Evolutionary conservation across 345 rosid species (phyloP).

Genomic region (Viola odorata): DNA sequence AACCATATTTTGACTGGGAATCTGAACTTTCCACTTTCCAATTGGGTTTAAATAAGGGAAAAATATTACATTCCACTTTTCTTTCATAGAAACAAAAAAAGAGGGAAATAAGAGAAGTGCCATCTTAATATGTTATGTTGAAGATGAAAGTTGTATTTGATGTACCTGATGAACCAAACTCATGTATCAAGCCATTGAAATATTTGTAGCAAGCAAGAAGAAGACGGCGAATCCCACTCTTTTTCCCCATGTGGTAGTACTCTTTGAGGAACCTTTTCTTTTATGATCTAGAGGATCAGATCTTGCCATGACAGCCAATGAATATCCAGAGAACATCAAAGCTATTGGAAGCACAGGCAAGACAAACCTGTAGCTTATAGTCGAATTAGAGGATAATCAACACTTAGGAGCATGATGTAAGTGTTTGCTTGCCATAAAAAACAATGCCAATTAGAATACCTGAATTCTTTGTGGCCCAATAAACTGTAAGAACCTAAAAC

Average conservation of each 20-base stretch:
- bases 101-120: too few relatives aligned
- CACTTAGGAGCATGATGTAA: slow-evolving; percentile 14
- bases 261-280: slow-evolving; percentile 32
- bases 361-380: slow-evolving; percentile 65
- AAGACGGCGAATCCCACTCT: slow-evolving; percentile 43
- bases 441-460: not conserved
- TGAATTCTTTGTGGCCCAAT: slow-evolving; percentile 88
- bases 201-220: slow-evolving; percentile 73
- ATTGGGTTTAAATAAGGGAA: too few relatives aligned
- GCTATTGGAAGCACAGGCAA: slow-evolving; percentile 89
- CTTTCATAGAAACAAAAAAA: too few relatives aligned
- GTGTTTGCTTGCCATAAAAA: not conserved
- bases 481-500: slow-evolving; percentile 65
- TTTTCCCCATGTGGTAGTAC: slow-evolving; percentile 32
- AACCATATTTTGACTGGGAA: not conserved
- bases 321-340: slow-evolving; percentile 78
- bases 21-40: slow-evolving; percentile 1
- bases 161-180: slow-evolving; percentile 92
- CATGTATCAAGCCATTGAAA: slow-evolving; percentile 88
- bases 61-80: too few relatives aligned
- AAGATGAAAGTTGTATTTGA: too few relatives aligned
- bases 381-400: slow-evolving; percentile 28
- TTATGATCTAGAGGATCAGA: slow-evolving; percentile 22
- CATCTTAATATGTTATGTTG: not conserved
- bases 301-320: slow-evolving; percentile 49